Evolutionary conservation across 495 filamentous ascomycete species (phyloP), one percentile per base, ranked within the genome.

Genomic region (Penicillium pulvis): DNA sequence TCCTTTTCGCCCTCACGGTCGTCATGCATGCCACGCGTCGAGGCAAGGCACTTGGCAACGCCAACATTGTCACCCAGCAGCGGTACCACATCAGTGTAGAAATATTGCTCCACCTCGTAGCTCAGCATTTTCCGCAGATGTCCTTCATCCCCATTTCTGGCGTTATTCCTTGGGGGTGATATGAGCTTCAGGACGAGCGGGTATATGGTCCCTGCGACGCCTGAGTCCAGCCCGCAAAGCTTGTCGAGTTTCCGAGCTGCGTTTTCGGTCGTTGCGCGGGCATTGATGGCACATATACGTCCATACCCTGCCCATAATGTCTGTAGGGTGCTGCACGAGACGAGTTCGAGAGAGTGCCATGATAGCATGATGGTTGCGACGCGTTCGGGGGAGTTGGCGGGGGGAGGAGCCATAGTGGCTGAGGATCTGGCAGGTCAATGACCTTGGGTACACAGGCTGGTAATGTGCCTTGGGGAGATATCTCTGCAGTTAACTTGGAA

Each of bases 241-340:
- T 53, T 24, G 53, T 44, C 50, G 19, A 75, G 48, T 39, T 71
- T 46, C 31, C 54, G n/a, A 3, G 70, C 67, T 26, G 72, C 69
- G 19, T 56, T 44, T 1, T 57, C 41, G n/a, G 66, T 75, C 12
- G 51, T 61, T 1, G 74, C 69, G 43, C 65, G 61, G 1, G 64
- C 71, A 2, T 61, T 68, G 14, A 76, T 56, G 5, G 67, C 67
- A 45, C 74, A 75, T 33, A 76, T 71, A 3, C 68, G 55, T 2
- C 74, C 74, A 24, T 76, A 76, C 0, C 74, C 74, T 20, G 74
- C 74, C 72, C 74, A 76, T 2, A 76, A 59, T n/a, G 66, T 72
- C 31, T 76, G 74, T 4, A 76, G 49, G 12, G 58, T 66, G n/a
- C 51, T 65, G 58, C 69, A 75, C 0, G 69, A 69, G 46, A 74